Conservation (phyloP, 2,329 filamentous ascomycete species). For the Diaporthe capsici region DNA sequence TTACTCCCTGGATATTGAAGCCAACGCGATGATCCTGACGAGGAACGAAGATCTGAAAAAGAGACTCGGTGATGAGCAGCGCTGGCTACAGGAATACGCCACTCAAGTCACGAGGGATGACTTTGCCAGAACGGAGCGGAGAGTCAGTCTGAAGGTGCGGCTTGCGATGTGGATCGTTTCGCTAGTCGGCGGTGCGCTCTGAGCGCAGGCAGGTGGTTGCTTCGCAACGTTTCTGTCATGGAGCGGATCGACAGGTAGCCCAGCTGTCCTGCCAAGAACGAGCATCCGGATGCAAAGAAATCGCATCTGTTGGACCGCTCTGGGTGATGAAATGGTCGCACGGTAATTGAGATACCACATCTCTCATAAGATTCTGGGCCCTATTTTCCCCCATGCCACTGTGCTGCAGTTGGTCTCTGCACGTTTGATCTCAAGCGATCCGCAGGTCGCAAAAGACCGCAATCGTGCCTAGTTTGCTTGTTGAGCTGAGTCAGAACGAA, state of each 20-base stretch:
- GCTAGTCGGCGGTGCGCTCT: slow-evolving; percentile 89
- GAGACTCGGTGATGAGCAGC: slow-evolving; percentile 83
- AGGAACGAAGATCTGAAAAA: slow-evolving; percentile 78
- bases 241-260: not conserved
- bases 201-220: slow-evolving; percentile 42
- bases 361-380: too few relatives aligned
- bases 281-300: too few relatives aligned
- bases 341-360: not conserved
- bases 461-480: too few relatives aligned
- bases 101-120: slow-evolving; percentile 79
- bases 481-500: not conserved
- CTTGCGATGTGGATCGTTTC: slow-evolving; percentile 95
- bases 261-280: not conserved
- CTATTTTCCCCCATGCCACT: too few relatives aligned
- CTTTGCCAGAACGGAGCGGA: slow-evolving; percentile 83
- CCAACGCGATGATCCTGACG: slow-evolving; percentile 89
- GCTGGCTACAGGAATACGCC: slow-evolving; percentile 84
- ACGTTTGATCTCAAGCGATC: too few relatives aligned
- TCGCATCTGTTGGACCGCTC: not conserved
- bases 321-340: not conserved
- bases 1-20: slow-evolving; percentile 93
- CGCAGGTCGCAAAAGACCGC: too few relatives aligned
- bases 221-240: not conserved
- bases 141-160: slow-evolving; percentile 87
- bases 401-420: too few relatives aligned